phyloP scores from a whole-genome alignment of 805 yeast species.

The Zygosaccharomyces bailii region DNA sequence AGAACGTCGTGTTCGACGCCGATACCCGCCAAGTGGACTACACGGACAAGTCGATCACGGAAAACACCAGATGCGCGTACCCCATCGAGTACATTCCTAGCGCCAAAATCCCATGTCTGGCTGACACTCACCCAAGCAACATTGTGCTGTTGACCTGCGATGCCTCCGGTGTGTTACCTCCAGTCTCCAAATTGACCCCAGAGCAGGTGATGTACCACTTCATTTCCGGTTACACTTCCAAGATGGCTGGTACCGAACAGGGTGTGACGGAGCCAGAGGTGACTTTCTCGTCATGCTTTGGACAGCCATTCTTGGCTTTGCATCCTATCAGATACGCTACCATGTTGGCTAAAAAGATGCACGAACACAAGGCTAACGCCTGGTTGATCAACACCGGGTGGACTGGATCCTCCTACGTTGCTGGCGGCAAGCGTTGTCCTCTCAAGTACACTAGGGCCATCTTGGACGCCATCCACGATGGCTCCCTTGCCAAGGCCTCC shows the following conservation, averaged over 20 bases:
- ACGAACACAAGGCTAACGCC: slow-evolving; percentile 83
- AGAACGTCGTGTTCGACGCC: slow-evolving; percentile 86
- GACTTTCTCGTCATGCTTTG: slow-evolving; percentile 97
- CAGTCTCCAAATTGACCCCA: slow-evolving; percentile 87
- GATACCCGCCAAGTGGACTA: slow-evolving; percentile 79
- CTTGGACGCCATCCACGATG: slow-evolving; percentile 90
- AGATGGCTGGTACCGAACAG: slow-evolving; percentile 99
- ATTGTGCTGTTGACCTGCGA: slow-evolving; percentile 92
- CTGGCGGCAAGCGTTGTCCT: slow-evolving; percentile 97
- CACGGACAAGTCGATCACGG: slow-evolving; percentile 77
- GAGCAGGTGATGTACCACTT: slow-evolving; percentile 99
- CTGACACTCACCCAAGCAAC: slow-evolving; percentile 87
- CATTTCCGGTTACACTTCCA: slow-evolving; percentile 96
- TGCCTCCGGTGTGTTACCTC: slow-evolving; percentile 97
- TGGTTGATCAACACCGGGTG: slow-evolving; percentile 98
- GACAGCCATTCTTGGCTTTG: slow-evolving; percentile 96
- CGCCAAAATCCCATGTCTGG: slow-evolving; percentile 92
- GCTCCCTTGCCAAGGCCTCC: slow-evolving; percentile 73
- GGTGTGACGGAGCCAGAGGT: slow-evolving; percentile 99
- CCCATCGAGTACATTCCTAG: slow-evolving; percentile 96
- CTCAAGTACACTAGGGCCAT: slow-evolving; percentile 96
- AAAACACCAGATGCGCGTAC: slow-evolving; percentile 97
- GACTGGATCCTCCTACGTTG: slow-evolving; percentile 90
- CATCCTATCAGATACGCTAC: slow-evolving; percentile 98
- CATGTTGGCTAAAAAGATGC: slow-evolving; percentile 90